Evolutionary conservation across 2,329 filamentous ascomycete genomes (phyloP).

Genomic region (Diaporthe eres): DNA sequence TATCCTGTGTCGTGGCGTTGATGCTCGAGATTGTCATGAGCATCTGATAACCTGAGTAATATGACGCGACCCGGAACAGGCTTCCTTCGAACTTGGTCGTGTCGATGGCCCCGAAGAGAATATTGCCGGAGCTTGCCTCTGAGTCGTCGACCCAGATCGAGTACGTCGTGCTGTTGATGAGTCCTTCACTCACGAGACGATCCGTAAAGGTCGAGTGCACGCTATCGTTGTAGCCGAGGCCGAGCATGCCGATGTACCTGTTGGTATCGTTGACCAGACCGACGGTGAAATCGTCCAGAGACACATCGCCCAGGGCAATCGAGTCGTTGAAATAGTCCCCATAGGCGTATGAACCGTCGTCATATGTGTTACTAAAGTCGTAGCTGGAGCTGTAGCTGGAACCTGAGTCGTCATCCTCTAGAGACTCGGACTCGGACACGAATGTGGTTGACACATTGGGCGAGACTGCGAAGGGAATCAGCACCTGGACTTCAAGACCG

Average conservation of each 20-base stretch:
- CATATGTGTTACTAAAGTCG: constrained; percentile 37
- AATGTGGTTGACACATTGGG: constrained; percentile 45
- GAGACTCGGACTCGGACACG: constrained; percentile 41
- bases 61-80: constrained; percentile 26
- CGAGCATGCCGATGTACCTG: constrained; percentile 47
- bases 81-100: constrained; percentile 45
- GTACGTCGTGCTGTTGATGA: constrained; percentile 49
- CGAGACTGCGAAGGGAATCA: constrained; percentile 27
- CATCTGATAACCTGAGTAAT: constrained; percentile 24
- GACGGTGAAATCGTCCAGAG: constrained; percentile 48
- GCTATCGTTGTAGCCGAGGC: constrained; percentile 48
- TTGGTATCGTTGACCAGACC: constrained; percentile 45
- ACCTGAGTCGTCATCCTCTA: constrained; percentile 2
- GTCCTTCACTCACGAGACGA: constrained; percentile 46
- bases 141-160: constrained; percentile 52
- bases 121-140: constrained; percentile 46
- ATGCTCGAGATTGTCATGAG: constrained; percentile 31
- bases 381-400: constrained; percentile 34
- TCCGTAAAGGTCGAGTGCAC: constrained; percentile 45
- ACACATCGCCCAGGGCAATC: constrained; percentile 46
- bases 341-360: constrained; percentile 39
- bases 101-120: constrained; percentile 53
- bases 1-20: constrained; percentile 36
- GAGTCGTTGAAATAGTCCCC: constrained; percentile 49
- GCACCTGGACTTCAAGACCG: constrained; percentile 25